Evolutionary conservation across 2,329 filamentous ascomycete genomes (phyloP), one percentile per base, ranked within the genome.

Genomic region (Podosphaera xanthii): DNA sequence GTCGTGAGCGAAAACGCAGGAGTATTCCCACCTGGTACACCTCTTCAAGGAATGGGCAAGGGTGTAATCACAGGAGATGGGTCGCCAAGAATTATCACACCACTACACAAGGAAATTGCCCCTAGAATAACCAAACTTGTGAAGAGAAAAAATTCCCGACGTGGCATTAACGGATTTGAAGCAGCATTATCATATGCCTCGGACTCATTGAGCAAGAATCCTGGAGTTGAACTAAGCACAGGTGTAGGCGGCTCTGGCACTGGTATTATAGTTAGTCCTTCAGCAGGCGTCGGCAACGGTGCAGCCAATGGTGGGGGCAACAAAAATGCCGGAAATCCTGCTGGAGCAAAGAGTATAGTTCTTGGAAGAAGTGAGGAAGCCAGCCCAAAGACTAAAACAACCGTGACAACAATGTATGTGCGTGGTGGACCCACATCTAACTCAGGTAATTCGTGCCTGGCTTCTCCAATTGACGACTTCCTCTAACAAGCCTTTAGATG

Each of bases 31-130:
- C 71, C 73, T 62, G 73, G 75, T 58, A 69, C 72, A 53, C 66
- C 69, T 14, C 71, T 76, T 40, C 73, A 75, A 63, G 74, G 74
- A 36, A 71, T 76, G 69, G 74, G 74, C 64, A 76, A 76, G 69
- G 72, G 74, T 63, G 75, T 76, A 63, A 71, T 71, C 33, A 74
- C 74, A 34, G 72, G 74, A n/a, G 59, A 55, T 9, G 22, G 22
- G 8, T 5, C 53, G 22, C 33, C 35, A 0, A 36, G 22, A 22
- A 22, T 38, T 40, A 38, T 33, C n/a, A 35, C 53, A 5, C 49
- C 49, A 10, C 53, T 55, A 22, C 53, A 55, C 8, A 76, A 76
- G 69, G 71, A 74, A 63, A 75, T 76, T 63, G 71, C 72, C 33
- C 74, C 74, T 33, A 72, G 74, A 22, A 59, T 64, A 35, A 58